phyloP scores from a whole-genome alignment of 768 basidiomycete species.

The Mycena vitilis region DNA sequence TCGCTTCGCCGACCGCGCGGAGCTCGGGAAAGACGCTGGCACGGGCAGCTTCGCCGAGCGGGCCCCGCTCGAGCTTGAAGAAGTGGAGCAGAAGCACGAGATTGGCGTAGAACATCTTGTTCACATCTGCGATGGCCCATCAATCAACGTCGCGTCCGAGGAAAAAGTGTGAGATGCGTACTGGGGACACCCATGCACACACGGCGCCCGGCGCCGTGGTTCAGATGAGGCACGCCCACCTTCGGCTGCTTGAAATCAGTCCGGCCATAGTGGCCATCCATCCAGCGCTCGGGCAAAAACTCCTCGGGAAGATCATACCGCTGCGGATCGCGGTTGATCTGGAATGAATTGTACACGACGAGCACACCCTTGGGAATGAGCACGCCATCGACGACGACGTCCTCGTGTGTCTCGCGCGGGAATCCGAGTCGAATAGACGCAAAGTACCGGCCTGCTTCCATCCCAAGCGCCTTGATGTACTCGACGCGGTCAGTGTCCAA shows the following conservation, averaged over 20 bases:
- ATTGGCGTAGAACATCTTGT: conserved; percentile 19
- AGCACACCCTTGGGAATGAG: conserved; percentile 22
- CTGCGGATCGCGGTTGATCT: conserved; percentile 30
- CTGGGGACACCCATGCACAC: conserved; percentile 31
- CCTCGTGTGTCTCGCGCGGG: conserved; percentile 27
- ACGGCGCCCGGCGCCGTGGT: conserved; percentile 27
- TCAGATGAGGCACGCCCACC: conserved; percentile 26
- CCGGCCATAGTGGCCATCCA: conserved; percentile 28
- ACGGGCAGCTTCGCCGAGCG: conserved; percentile 9
- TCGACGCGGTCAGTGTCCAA: conserved; percentile 29
- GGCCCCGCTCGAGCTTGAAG: conserved; percentile 25
- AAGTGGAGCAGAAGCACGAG: conserved; percentile 27
- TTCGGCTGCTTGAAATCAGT: conserved; percentile 28
- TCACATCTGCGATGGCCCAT: conserved; percentile 8
- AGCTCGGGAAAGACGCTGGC: conserved; percentile 17
- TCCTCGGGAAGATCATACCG: conserved; percentile 26
- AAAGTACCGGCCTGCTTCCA: conserved; percentile 24
- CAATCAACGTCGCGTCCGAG: not conserved
- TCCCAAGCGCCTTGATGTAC: conserved; percentile 27
- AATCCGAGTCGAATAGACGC: conserved; percentile 27
- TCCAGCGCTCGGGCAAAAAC: conserved; percentile 29
- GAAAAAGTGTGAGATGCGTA: not conserved
- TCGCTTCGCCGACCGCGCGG: conserved; percentile 22
- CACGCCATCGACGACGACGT: conserved; percentile 23
- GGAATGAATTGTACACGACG: conserved; percentile 30